A percentile compares a stretch with the other conserved stretches of the same genome.
These are phyloP conservation scores for Cordia subcordata DNA, from an alignment of 257 asterid species.

Conservation along the genomic window DNA sequence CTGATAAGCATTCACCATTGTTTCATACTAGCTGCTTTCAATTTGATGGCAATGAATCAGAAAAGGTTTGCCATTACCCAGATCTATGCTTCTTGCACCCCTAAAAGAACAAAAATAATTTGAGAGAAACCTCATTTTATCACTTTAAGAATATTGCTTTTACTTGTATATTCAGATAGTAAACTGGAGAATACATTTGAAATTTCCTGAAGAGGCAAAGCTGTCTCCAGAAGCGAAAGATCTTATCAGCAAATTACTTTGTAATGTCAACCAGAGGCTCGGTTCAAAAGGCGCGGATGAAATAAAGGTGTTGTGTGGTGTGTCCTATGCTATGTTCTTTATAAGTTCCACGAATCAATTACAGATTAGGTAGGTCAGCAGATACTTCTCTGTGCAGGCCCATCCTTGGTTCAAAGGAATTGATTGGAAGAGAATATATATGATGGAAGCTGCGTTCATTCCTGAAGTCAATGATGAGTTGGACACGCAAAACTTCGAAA, in stretches of 20 bases:
- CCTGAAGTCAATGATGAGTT: conserved; percentile 93
- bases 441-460: conserved; percentile 85
- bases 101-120: too few relatives aligned
- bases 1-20: too few relatives aligned
- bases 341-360: conserved; percentile 20
- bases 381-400: conserved; percentile 39
- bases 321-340: conserved; percentile 37
- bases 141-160: background rate
- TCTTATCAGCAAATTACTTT: conserved; percentile 75
- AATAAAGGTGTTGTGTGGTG: conserved; percentile 75
- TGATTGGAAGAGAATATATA: conserved; percentile 80
- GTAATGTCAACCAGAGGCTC: conserved; percentile 79
- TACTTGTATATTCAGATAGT: conserved; percentile 52
- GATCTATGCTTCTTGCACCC: too few relatives aligned
- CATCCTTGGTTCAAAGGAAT: conserved; percentile 80
- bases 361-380: conserved; percentile 16
- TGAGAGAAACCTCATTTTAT: too few relatives aligned
- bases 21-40: too few relatives aligned
- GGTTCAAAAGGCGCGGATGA: conserved; percentile 87
- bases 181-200: conserved; percentile 90
- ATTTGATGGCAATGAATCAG: too few relatives aligned
- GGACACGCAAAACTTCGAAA: conserved; percentile 95
- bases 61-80: too few relatives aligned
- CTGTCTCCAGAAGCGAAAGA: conserved; percentile 79
- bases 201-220: conserved; percentile 91